Evolutionary conservation across 805 yeast genomes (phyloP), one percentile per base, ranked within the genome.

Genomic region (Lachancea thermotolerans): DNA sequence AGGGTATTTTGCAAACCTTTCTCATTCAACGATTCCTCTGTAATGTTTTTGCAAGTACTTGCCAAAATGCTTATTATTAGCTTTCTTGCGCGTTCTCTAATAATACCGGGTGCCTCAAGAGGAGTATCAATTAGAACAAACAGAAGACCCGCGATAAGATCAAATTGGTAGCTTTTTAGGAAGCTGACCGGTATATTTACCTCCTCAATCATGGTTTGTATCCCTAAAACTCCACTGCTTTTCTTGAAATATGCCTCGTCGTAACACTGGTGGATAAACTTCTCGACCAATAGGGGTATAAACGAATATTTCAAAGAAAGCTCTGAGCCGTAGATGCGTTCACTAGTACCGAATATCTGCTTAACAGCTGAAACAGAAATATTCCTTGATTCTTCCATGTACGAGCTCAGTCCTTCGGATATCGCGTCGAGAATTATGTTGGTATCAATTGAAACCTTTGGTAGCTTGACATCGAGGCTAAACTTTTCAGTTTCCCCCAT

Each of bases 71-170:
- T 74, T 46, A 81, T 64, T 5, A 88, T 79, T 49, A 93, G 68
- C 2, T 73, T 73, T 49, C 79, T 78, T 0, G 98, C 95, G 47
- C 78, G 75, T 2, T 74, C 75, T 34, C 88, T 72, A 11, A 91
- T 95, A 49, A 75, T 79, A 38, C 79, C 74, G 0, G 98, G 97
- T 2, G 91, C 93, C 38, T 90, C 95, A 1, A 80, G 74, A 0
- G 95, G 90, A 0, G 95, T 83, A 57, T 93, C 99, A 58, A 95
- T 78, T 49, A 91, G 69, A 2, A 91, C 95, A 65, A 89, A 95
- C 52, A 91, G 80, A 62, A 93, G 75, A 0, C 96, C 88, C 38
- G 95, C 75, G 2, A 87, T 79, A 30, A 93, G 72, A 59, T 93
- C 98, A 53, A 85, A 75, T 58, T 89, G 96, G 32, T 91, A 76